Conservation (phyloP, 1,284 basidiomycete genomes). For the Cutaneotrichosporon mucoides region DNA sequence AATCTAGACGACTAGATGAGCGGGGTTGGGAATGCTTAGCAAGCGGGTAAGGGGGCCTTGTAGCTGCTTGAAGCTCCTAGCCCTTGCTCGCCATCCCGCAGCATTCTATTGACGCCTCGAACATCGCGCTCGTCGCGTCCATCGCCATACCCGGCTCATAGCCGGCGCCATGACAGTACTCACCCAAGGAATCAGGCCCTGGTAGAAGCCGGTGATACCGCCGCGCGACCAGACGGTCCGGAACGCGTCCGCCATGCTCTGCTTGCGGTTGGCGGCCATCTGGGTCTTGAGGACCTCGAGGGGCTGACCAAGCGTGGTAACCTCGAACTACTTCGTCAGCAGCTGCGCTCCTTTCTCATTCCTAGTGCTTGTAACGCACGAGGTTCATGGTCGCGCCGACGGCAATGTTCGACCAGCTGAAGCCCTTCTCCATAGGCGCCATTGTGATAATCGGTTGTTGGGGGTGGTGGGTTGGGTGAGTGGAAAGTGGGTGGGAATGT, state of each 20-base stretch:
- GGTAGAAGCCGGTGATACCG: conserved; percentile 87
- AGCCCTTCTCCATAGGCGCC: conserved; percentile 70
- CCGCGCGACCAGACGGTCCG: conserved; percentile 87
- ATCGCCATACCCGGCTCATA: too few relatives aligned
- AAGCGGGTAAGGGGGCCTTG: too few relatives aligned
- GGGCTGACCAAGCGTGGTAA: conserved; percentile 96
- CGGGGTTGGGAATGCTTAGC: too few relatives aligned
- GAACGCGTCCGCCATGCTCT: conserved; percentile 84
- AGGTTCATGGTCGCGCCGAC: conserved; percentile 97
- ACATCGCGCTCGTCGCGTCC: too few relatives aligned
- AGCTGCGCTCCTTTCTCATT: conserved; percentile 28
- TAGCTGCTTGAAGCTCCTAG: too few relatives aligned
- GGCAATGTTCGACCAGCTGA: conserved; percentile 98
- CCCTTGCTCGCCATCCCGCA: too few relatives aligned
- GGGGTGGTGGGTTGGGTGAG: background rate
- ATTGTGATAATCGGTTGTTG: conserved; percentile 38
- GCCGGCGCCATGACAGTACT: conserved; percentile 29
- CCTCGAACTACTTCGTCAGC: conserved; percentile 52
- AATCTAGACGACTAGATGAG: too few relatives aligned
- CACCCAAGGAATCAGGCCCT: conserved; percentile 98
- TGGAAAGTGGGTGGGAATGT: conserved; percentile 2
- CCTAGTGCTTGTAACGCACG: conserved; percentile 53
- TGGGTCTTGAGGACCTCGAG: conserved; percentile 98
- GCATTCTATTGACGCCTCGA: too few relatives aligned
- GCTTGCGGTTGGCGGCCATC: conserved; percentile 90